Percentiles rank a stretch among this genome's conserved stretches.
Evolutionary conservation across 1,284 basidiomycete species (phyloP).

Genomic region (Gomphus bonarii): DNA sequence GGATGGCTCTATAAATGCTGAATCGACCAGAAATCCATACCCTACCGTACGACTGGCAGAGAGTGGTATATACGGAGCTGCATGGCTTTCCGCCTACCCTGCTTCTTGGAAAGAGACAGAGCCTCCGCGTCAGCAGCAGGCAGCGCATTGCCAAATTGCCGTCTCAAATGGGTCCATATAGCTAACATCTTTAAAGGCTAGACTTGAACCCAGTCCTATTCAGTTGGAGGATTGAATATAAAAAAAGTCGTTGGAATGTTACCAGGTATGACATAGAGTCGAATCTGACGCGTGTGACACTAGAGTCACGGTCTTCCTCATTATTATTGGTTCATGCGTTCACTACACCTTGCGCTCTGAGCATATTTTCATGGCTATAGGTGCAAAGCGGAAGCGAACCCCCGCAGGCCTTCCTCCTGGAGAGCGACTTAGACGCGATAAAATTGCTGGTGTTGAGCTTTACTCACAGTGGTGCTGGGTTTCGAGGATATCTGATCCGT

Average conservation of each 20-base stretch:
- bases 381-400: conserved; percentile 49
- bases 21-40: not conserved
- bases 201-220: not conserved
- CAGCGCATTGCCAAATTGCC: not conserved
- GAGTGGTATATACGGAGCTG: not conserved
- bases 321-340: not conserved
- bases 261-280: not conserved
- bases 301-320: not conserved
- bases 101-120: not conserved
- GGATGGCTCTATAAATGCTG: not conserved
- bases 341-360: not conserved
- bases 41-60: not conserved
- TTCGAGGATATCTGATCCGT: conserved; percentile 44
- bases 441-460: conserved; percentile 29
- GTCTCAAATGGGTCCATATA: conserved; percentile 18
- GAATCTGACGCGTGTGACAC: not conserved
- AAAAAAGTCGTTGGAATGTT: too few species aligned
- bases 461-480: conserved; percentile 70
- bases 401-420: conserved; percentile 43
- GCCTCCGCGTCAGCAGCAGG: not conserved
- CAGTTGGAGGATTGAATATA: too few species aligned
- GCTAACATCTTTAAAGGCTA: conserved; percentile 18
- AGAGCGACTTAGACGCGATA: conserved; percentile 48
- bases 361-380: conserved; percentile 30
- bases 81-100: not conserved